phyloP scores from a whole-genome alignment of 2,329 filamentous ascomycete species.

The Fusarium stilboides region DNA sequence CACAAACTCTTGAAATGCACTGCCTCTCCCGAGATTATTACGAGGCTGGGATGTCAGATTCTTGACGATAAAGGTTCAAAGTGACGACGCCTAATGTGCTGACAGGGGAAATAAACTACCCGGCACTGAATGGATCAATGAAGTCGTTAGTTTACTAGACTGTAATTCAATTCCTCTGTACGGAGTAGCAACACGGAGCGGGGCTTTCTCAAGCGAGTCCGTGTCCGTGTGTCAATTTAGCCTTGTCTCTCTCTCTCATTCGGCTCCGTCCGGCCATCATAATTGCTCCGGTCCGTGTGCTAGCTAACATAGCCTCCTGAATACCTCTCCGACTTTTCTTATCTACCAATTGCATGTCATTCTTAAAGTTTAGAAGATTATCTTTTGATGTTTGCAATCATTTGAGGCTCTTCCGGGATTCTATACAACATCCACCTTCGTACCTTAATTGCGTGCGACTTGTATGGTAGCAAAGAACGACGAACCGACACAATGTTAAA shows the following conservation, averaged over 20 bases:
- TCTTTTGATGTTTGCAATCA: too few species aligned
- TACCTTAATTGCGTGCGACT: too few species aligned
- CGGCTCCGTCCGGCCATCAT: background rate
- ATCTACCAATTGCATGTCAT: too few species aligned
- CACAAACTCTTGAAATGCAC: background rate
- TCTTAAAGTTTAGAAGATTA: too few species aligned
- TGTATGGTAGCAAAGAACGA: too few species aligned
- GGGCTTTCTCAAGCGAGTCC: conserved; percentile 9
- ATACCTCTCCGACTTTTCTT: too few species aligned
- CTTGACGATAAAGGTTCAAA: conserved; percentile 4
- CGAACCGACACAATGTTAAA: too few species aligned
- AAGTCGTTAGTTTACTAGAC: background rate
- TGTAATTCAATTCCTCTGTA: conserved; percentile 5
- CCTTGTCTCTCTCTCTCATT: background rate
- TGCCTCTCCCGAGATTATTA: conserved; percentile 1
- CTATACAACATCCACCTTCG: too few species aligned
- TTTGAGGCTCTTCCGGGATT: too few species aligned
- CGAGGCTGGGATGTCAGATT: conserved; percentile 19
- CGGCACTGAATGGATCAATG: background rate
- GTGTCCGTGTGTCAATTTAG: background rate
- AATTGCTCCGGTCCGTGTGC: conserved; percentile 1
- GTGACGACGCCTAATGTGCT: background rate
- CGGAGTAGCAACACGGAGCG: background rate
- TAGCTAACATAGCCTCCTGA: background rate
- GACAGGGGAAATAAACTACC: background rate